phyloP scores from a whole-genome alignment of 208 protist species.

The Sergeia podlipaevii region DNA sequence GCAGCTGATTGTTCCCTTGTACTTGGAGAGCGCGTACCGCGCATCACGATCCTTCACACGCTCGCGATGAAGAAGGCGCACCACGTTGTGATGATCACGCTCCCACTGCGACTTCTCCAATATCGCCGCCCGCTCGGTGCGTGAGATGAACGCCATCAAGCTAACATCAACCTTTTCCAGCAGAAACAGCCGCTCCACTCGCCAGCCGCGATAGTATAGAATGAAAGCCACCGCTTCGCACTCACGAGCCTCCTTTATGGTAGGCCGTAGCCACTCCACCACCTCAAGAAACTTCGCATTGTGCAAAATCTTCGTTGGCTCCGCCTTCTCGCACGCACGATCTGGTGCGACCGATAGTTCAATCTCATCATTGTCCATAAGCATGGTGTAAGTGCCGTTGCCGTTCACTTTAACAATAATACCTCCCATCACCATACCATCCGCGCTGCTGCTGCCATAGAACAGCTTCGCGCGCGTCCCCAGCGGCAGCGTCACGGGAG shows the following conservation, averaged over 20 bases:
- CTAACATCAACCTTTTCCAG: conserved; percentile 71
- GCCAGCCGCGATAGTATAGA: conserved; percentile 78
- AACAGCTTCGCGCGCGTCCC: conserved; percentile 30
- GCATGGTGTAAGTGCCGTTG: conserved; percentile 69
- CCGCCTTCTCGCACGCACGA: conserved; percentile 31
- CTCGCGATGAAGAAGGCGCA: conserved; percentile 36
- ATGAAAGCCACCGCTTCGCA: conserved; percentile 62
- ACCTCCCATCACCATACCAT: conserved; percentile 46
- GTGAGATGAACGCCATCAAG: conserved; percentile 32
- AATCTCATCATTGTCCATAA: conserved; percentile 73
- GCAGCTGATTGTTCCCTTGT: conserved; percentile 66
- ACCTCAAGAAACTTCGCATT: conserved; percentile 66
- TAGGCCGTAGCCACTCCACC: conserved; percentile 64
- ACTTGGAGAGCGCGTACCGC: conserved; percentile 56
- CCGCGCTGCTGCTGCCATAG: conserved; percentile 1
- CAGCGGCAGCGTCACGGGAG: conserved; percentile 23
- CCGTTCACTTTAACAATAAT: conserved; percentile 71
- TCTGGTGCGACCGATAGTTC: conserved; percentile 67
- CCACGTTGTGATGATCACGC: conserved; percentile 43
- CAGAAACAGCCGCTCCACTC: conserved; percentile 64
- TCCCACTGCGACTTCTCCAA: conserved; percentile 67
- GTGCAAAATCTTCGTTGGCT: conserved; percentile 34
- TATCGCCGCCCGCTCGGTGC: conserved; percentile 26
- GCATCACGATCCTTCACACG: conserved; percentile 54
- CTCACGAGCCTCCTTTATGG: conserved; percentile 58